Evolutionary conservation across 768 basidiomycete species (phyloP).

Genomic region (Boletus vinaceobasis): DNA sequence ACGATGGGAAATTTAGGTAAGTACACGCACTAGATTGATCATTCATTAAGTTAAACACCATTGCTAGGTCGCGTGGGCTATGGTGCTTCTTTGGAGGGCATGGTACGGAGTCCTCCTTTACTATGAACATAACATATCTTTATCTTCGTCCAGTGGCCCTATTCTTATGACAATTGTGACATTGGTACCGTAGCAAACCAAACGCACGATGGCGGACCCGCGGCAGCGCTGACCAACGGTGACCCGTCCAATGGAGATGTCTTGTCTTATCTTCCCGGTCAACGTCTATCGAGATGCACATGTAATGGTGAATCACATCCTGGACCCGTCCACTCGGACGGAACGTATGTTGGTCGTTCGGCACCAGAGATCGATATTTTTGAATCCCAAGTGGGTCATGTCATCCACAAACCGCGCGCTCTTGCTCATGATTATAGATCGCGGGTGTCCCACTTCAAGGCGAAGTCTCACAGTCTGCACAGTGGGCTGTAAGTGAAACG

Average conservation of each 20-base stretch:
- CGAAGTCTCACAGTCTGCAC: constrained; percentile 80
- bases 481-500: constrained; percentile 61
- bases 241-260: constrained; percentile 49
- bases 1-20: constrained; percentile 74
- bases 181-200: constrained; percentile 92
- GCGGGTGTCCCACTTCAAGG: constrained; percentile 38
- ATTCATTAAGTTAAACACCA: neutral
- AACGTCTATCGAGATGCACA: constrained; percentile 84
- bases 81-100: constrained; percentile 82
- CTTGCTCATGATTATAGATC: constrained; percentile 29
- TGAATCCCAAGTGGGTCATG: constrained; percentile 63
- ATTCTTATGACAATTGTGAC: constrained; percentile 83
- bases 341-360: constrained; percentile 73
- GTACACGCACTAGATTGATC: constrained; percentile 2
- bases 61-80: constrained; percentile 74
- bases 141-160: constrained; percentile 58
- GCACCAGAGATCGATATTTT: constrained; percentile 92
- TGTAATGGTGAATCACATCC: constrained; percentile 85
- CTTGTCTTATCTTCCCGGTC: constrained; percentile 85
- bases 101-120: constrained; percentile 41
- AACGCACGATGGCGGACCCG: constrained; percentile 62
- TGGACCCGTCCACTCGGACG: constrained; percentile 74
- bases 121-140: constrained; percentile 1
- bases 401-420: neutral
- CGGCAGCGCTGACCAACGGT: constrained; percentile 57